These are phyloP conservation scores for Wickerhamiella allomyrinae DNA, from an alignment of 805 yeast genomes.

Conservation along the genomic window DNA sequence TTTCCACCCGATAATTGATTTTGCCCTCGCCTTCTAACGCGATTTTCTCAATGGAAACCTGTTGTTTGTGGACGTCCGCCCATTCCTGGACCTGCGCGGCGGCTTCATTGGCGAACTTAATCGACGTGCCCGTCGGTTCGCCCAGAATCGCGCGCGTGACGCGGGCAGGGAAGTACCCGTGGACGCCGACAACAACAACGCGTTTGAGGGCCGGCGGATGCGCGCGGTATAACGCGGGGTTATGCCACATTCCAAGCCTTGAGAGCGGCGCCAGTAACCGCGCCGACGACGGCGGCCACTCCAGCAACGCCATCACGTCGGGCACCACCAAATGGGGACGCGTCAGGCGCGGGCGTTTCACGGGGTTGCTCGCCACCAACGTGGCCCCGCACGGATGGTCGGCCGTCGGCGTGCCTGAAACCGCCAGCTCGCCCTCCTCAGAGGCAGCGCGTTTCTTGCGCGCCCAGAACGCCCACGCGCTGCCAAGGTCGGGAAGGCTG, in stretches of 20 bases:
- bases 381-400: constrained; percentile 19
- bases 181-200: constrained; percentile 80
- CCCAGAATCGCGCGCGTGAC: constrained; percentile 80
- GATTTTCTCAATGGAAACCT: constrained; percentile 62
- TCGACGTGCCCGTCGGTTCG: constrained; percentile 91
- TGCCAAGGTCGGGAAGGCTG: no score
- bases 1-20: constrained; percentile 71
- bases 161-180: constrained; percentile 87
- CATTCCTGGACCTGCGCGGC: constrained; percentile 61
- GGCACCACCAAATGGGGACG: constrained; percentile 21
- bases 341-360: constrained; percentile 5
- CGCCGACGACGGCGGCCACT: constrained; percentile 15
- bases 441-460: constrained; percentile 9
- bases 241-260: constrained; percentile 10
- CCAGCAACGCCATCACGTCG: constrained; percentile 16
- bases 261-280: constrained; percentile 11
- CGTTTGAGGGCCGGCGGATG: constrained; percentile 29
- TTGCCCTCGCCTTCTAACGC: constrained; percentile 92
- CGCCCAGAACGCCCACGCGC: constrained; percentile 27
- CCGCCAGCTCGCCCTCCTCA: constrained; percentile 20
- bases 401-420: constrained; percentile 22
- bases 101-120: constrained; percentile 81
- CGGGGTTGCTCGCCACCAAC: constrained; percentile 5
- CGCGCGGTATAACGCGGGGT: constrained; percentile 13
- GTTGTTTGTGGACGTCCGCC: constrained; percentile 32